Evolutionary conservation across 148 eudicot species (phyloP).

Genomic region (Arctostaphylos glauca): DNA sequence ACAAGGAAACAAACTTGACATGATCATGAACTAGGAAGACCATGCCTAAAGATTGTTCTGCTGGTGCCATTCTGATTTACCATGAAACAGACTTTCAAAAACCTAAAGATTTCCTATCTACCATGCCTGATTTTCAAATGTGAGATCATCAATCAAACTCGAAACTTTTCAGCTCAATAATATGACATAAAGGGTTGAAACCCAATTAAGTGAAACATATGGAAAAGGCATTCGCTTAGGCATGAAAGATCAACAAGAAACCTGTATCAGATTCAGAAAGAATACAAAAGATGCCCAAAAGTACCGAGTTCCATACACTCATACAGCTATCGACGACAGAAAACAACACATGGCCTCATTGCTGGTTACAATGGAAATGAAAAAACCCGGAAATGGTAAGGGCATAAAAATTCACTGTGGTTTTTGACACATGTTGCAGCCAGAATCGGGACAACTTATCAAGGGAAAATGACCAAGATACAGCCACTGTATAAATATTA

Average conservation of each 20-base stretch:
- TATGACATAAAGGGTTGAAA: background rate
- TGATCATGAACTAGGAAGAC: no score
- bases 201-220: background rate
- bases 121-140: background rate
- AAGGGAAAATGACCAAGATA: background rate
- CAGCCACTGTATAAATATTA: background rate
- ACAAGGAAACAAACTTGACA: no score
- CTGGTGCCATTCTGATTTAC: no score
- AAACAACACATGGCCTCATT: background rate
- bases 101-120: background rate
- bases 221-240: background rate
- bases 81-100: no score
- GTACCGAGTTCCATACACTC: background rate
- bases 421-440: background rate
- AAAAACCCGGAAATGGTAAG: constrained; percentile 4
- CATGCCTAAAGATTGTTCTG: no score
- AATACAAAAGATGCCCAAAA: background rate
- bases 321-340: constrained; percentile 1
- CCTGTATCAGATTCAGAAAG: background rate
- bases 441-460: background rate
- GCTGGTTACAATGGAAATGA: background rate
- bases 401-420: background rate
- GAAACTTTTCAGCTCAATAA: background rate
- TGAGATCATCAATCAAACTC: background rate
- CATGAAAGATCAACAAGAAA: background rate